Base-by-base conservation (phyloP, 2,329 filamentous ascomycete genomes). In the Pseudomassariella vexata region DNA sequence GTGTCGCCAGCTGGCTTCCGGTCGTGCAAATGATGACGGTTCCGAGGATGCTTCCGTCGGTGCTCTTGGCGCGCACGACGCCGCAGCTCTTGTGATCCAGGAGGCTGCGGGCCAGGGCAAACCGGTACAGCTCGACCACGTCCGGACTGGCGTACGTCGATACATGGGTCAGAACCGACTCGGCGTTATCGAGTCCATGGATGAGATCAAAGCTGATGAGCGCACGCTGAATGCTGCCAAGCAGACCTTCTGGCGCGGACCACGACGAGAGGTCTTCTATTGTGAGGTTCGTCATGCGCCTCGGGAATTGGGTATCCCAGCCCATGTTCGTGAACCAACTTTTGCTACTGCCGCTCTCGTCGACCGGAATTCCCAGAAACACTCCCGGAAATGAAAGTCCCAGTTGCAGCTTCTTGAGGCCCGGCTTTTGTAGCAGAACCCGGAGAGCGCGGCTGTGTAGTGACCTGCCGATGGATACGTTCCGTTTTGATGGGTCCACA, bases 251-350 rank as follows among this genome's bases (percentile, higher is more conserved):
- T 0, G 87, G 86, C 6, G 84, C 77, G 5, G 68, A 62, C 87
- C 87, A 94, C 9, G 68, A 71, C 16, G 68, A 57, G n/a, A 94
- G 62, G 44, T 87, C 82, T 21, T 74, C 72, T 29, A 92, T 81
- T 3, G 79, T 63, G 70, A 94, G 80, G 52, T 82, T 88, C 47
- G 66, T 68, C 14, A 77, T 48, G 10, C 70, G 65, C 9, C 68
- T 64, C 3, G 73, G 70, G 37, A 74, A 76, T 28, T 73, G 66
- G 0, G 67, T 82, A 48, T 94, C 88, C 89, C 89, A 95, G 10
- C 90, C 89, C 28, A 88, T 73, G 42, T 82, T 85, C n/a, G 81
- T 76, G 55, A 95, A 95, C 89, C 89, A 96, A 26, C 85, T 77
- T 42, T 71, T 75, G 23, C 67, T 55, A 7, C 54, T 48, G 12